Evolutionary conservation across 1,284 basidiomycete genomes (phyloP), one percentile per base, ranked within the genome.

Genomic region (Melampsora americana): DNA sequence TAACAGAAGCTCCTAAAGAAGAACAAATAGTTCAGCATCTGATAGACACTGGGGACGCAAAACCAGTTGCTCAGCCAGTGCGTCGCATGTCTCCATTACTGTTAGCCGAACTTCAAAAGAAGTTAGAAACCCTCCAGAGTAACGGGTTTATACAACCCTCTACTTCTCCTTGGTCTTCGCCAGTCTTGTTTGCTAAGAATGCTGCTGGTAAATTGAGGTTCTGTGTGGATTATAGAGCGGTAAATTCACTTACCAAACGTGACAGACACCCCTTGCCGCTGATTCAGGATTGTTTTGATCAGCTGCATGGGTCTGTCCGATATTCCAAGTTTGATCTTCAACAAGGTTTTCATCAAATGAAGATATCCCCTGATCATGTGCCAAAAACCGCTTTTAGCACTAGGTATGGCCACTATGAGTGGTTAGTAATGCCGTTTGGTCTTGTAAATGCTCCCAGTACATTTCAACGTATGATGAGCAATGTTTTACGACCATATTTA

Each of bases 391-490:
- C 61, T 2, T 72, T 72, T 67, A 53, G 28, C 1, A 59, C 23
- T 30, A 46, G 50, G 23, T 68, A 48, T 50, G 72, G 72, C 11
- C 65, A 67, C 32, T 75, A 28, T 16, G 9, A 75, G 48, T 75
- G 56, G 53, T 18, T 66, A 0, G 65, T 75, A n/a, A 75, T 75
- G 72, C 72, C 72, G 4, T 72, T 72, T 64, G 69, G 61, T 1
- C 20, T 72, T 1, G 42, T 48, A 1, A 72, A 72, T 20, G 61
- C 66, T 30, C 66, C 65, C 5, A 46, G 32, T 56, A 73, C 61
- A 23, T 73, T 73, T 30, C 71, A 66, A 30, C 3, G 28, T 6
- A 44, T 73, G 48, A 74, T 74, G 71, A 66, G 23, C 5, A 32
- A 62, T 9, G 30, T 75, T 4, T 44, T 75, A 35, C 14, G 42